phyloP scores from a whole-genome alignment of 768 basidiomycete genomes.

The Boletus tylopilopsis region DNA sequence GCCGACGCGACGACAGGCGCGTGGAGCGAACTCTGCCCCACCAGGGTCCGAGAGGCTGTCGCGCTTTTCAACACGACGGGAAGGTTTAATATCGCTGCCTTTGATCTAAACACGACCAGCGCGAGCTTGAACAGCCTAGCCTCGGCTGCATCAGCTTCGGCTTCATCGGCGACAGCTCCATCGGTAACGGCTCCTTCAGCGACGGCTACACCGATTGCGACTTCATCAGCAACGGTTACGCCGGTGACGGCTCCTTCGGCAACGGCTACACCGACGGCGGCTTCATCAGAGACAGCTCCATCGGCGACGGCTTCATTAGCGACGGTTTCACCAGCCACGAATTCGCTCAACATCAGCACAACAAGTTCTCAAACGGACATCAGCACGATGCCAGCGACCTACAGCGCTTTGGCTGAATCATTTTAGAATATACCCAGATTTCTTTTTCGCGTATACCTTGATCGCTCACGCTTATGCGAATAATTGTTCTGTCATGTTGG shows the following conservation, averaged over 20 bases:
- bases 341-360: not conserved
- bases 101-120: slow-evolving; percentile 6
- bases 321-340: too few relatives aligned
- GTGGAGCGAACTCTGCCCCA: slow-evolving; percentile 23
- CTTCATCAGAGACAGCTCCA: too few relatives aligned
- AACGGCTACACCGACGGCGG: too few relatives aligned
- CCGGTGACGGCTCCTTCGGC: too few relatives aligned
- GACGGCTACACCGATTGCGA: too few relatives aligned
- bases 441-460: not conserved
- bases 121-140: not conserved
- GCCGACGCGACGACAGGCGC: slow-evolving; percentile 5
- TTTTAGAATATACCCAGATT: not conserved
- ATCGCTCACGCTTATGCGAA: not conserved
- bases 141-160: too few relatives aligned
- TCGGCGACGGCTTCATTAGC: too few relatives aligned
- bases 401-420: slow-evolving; percentile 7
- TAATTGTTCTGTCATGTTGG: too few relatives aligned
- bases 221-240: too few relatives aligned
- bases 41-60: slow-evolving; percentile 12
- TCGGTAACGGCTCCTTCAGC: too few relatives aligned
- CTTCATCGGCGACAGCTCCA: too few relatives aligned
- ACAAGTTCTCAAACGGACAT: slow-evolving; percentile 15
- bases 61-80: slow-evolving; percentile 17
- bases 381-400: slow-evolving; percentile 13
- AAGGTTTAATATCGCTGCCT: slow-evolving; percentile 14